Evolutionary conservation across 345 rosid species (phyloP).

Genomic region (Brassica carinata): DNA sequence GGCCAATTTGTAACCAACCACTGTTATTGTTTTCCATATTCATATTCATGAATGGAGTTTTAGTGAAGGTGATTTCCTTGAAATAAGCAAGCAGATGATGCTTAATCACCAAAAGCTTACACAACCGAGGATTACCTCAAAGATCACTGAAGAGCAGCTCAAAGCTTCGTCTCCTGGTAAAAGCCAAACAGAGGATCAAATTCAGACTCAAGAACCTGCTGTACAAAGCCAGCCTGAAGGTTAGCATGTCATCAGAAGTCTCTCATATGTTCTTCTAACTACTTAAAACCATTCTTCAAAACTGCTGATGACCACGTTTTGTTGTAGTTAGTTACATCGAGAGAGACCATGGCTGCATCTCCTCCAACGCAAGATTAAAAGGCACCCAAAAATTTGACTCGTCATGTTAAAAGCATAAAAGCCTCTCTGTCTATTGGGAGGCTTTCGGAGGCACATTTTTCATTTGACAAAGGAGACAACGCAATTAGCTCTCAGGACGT

Average conservation of each 20-base stretch:
- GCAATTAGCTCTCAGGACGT: background rate
- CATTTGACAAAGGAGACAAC: background rate
- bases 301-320: background rate
- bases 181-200: conserved; percentile 36
- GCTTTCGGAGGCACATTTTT: background rate
- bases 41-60: conserved; percentile 1
- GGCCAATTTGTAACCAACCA: background rate
- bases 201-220: conserved; percentile 44
- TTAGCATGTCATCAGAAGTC: conserved; percentile 13
- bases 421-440: background rate
- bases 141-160: conserved; percentile 83
- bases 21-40: background rate
- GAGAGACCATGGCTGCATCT: conserved; percentile 18
- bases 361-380: conserved; percentile 55
- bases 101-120: conserved; percentile 55
- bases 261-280: conserved; percentile 21
- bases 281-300: background rate
- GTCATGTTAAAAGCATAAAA: background rate
- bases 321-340: conserved; percentile 40
- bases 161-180: conserved; percentile 47
- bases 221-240: conserved; percentile 50
- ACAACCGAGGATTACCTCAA: conserved; percentile 75
- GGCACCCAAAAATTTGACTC: conserved; percentile 11
- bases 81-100: conserved; percentile 56
- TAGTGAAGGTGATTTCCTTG: background rate